phyloP scores from a whole-genome alignment of 495 filamentous ascomycete species.

The Penicillium cataractarum region DNA sequence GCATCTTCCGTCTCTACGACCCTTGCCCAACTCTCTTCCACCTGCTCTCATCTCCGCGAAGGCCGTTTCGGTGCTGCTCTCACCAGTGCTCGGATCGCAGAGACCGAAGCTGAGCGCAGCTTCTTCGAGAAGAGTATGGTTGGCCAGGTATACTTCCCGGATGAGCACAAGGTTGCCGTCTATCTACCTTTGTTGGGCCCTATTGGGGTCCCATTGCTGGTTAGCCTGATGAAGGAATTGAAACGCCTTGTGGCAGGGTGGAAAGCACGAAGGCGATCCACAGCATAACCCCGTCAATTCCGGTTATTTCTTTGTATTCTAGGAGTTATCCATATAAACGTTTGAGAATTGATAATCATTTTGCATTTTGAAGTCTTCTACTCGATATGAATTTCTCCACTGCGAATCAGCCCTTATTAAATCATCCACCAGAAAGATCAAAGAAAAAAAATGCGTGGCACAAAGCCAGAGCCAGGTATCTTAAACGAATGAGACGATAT shows the following conservation, averaged over 20 bases:
- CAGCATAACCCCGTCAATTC: background rate
- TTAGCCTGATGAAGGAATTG: conserved; percentile 80
- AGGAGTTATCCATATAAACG: conserved; percentile 11
- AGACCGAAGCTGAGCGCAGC: conserved; percentile 85
- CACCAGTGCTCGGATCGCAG: conserved; percentile 79
- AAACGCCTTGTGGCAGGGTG: conserved; percentile 52
- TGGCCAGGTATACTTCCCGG: conserved; percentile 94
- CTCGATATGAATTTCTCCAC: background rate
- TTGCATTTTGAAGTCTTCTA: background rate
- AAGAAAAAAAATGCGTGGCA: background rate
- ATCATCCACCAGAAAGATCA: background rate
- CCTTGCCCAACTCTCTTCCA: conserved; percentile 70
- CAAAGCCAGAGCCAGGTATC: background rate
- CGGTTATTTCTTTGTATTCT: conserved; percentile 3
- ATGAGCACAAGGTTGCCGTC: conserved; percentile 98
- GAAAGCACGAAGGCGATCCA: conserved; percentile 34
- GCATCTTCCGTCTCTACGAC: conserved; percentile 83
- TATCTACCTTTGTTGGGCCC: conserved; percentile 92
- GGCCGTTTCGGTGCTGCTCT: conserved; percentile 70
- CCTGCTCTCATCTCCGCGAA: conserved; percentile 72
- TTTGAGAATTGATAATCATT: background rate
- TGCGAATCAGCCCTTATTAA: background rate
- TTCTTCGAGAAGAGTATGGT: conserved; percentile 99
- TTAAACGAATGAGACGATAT: background rate
- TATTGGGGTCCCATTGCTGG: conserved; percentile 84